Base-by-base conservation (phyloP, 2,329 filamentous ascomycete species). In the Alternaria postmessia region DNA sequence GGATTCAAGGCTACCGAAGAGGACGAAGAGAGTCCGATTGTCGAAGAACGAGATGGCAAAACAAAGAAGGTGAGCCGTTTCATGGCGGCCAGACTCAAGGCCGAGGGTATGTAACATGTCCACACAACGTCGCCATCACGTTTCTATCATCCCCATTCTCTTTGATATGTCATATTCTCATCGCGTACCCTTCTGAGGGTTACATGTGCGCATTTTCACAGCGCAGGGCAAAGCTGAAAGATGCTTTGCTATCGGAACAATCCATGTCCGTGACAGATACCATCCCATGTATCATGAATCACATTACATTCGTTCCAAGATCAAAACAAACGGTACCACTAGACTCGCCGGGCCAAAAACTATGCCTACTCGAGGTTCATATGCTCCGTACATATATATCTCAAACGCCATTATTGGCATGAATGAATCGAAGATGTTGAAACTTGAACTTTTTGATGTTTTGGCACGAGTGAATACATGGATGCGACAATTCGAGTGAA, bases 1-100 rank as follows among this genome's bases (percentile, higher is more conserved):
- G 93, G 93, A 3, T 96, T 97, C 76, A 81, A 91, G 69, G 69
- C 75, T 3, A 86, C 87, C 58, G 87, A 93, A 68, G 87, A 91
- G 60, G 88, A 92, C 61, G 84, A 87, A 53, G 86, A 84, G 46
- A 81, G 86, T 18, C 85, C 91, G 53, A 87, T 90, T 1, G 82
- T 93, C 44, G 88, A 89, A 54, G 88, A 93, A 69, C 84, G 86
- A 26, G 87, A 88, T 44, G 86, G 85, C 2, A 74, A 74, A 62
- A 83, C 83, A 51, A 86, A 85, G 77, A 87, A 85, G 69, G 78
- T 92, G 65, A 93, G 90, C 81, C 86, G 88, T 62, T 93, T 93
- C 80, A 91, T 88, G 80, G 89, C 90, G 49, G 90, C 90, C 3
- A 85, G 88, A 63, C 79, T 92, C 57, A 75, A 73, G 60, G 68